phyloP scores from a whole-genome alignment of 805 yeast genomes.

The Pichia nanzhaoensis region DNA sequence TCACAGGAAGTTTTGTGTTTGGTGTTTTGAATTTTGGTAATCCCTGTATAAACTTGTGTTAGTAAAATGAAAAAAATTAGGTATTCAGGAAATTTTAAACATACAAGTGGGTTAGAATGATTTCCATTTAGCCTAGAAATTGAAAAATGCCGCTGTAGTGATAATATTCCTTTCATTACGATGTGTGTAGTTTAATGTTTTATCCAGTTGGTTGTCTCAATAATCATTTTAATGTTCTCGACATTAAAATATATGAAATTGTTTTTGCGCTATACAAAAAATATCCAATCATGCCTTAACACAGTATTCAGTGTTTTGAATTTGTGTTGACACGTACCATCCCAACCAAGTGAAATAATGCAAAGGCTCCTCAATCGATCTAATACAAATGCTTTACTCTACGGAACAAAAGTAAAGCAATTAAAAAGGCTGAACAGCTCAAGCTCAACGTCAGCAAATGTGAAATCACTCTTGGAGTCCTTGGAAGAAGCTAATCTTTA shows the following conservation, averaged over 20 bases:
- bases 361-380: not conserved
- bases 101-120: constrained; percentile 6
- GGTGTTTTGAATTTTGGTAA: constrained; percentile 36
- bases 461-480: constrained; percentile 5
- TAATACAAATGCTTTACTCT: not conserved
- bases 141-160: not conserved
- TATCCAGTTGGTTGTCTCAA: too few relatives aligned
- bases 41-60: constrained; percentile 29
- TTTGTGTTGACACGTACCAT: too few relatives aligned
- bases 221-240: too few relatives aligned
- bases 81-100: too few relatives aligned
- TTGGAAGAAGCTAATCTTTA: constrained; percentile 12
- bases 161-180: not conserved
- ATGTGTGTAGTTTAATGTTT: too few relatives aligned
- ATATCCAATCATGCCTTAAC: too few relatives aligned
- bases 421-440: constrained; percentile 1
- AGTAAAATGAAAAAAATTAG: constrained; percentile 4
- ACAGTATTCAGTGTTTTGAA: too few relatives aligned
- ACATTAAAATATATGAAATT: too few relatives aligned
- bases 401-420: not conserved
- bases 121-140: not conserved
- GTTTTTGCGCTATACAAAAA: too few relatives aligned
- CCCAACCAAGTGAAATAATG: not conserved
- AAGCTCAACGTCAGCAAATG: not conserved
- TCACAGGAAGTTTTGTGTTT: constrained; percentile 47